Base-by-base conservation (phyloP, 257 asterid species). In the Fraxinus pennsylvanica region DNA sequence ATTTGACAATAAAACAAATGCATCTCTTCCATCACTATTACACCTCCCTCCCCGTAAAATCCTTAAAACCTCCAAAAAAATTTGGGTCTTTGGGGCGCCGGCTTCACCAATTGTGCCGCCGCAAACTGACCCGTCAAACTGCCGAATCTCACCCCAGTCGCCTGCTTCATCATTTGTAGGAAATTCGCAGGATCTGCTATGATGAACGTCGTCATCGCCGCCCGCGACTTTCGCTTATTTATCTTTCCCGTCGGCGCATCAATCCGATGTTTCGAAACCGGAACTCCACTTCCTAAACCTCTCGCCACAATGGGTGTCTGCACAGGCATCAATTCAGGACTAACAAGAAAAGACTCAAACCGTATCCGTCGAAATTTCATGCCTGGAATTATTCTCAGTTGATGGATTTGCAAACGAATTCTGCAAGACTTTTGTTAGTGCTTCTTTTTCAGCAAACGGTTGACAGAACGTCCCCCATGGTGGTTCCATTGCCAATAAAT, bases 111-210 rank as follows among this genome's bases (percentile, higher is more conserved):
- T 35, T 88, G 78, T n/a, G 84, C 71, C 45, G 68, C 70, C 66
- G 87, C 75, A 35, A 84, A 41, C 79, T 78, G 84, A 0, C 79
- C 89, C 77, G 66, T 78, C 43, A 79, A 45, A 13, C 91, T 91
- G 22, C 81, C 61, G 78, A 91, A 79, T 14, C 88, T 85, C 61
- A 85, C 90, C 0, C 99, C 99, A 1, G 97, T 94, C 68, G 92
- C 95, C 84, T 94, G 90, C 90, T 94, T 97, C 84, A 94, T 97
- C 97, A 94, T 91, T 89, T 87, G 92, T 75, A 97, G 78, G 86
- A 94, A 94, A 73, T 91, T 90, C 39, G 93, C 92, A 22, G 97
- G 92, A 87, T 94, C 97, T 72, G 97, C 94, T 4, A 89, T 84
- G 63, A 94, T 91, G 39, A 90, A 94, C 80, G 97, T 94, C 75